Conservation (phyloP, 768 basidiomycete species). For the Cytidiella melzeri region DNA sequence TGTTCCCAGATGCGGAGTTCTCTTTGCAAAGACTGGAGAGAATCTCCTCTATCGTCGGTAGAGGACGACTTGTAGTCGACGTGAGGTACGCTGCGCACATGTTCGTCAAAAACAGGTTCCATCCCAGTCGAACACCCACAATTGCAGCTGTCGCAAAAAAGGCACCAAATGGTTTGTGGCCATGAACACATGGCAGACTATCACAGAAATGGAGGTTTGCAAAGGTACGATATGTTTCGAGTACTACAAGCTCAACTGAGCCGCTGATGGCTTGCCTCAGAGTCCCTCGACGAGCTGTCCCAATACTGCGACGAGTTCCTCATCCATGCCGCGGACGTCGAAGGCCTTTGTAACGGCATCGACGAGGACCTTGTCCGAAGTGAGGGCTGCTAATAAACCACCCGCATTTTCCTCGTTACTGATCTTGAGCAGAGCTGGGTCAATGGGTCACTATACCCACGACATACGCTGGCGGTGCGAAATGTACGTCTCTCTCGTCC, state of each 20-base stretch:
- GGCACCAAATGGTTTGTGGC: slow-evolving; percentile 85
- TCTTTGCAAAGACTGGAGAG: slow-evolving; percentile 61
- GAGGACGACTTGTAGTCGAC: slow-evolving; percentile 88
- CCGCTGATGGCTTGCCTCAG: slow-evolving; percentile 41
- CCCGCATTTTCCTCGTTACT: background rate
- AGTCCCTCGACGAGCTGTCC: slow-evolving; percentile 69
- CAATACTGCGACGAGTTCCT: slow-evolving; percentile 91
- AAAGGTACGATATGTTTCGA: too few species aligned
- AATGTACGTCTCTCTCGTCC: slow-evolving; percentile 42
- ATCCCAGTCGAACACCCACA: background rate
- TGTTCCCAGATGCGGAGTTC: slow-evolving; percentile 84
- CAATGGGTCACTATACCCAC: slow-evolving; percentile 90
- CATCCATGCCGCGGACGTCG: slow-evolving; percentile 97
- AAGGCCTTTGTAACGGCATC: slow-evolving; percentile 94
- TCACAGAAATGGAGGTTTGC: slow-evolving; percentile 91
- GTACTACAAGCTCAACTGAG: too few species aligned
- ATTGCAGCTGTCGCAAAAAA: slow-evolving; percentile 72
- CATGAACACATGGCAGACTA: slow-evolving; percentile 98
- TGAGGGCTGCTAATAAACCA: slow-evolving; percentile 27
- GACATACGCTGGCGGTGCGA: slow-evolving; percentile 96
- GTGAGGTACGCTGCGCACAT: slow-evolving; percentile 57
- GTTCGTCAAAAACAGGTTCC: background rate
- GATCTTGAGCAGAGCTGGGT: slow-evolving; percentile 58
- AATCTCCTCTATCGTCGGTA: slow-evolving; percentile 63
- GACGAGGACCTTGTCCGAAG: slow-evolving; percentile 83